Percentiles rank a stretch among this genome's conserved stretches.
Conservation (phyloP, 306 rosid species). For the Dryas drummondii region DNA sequence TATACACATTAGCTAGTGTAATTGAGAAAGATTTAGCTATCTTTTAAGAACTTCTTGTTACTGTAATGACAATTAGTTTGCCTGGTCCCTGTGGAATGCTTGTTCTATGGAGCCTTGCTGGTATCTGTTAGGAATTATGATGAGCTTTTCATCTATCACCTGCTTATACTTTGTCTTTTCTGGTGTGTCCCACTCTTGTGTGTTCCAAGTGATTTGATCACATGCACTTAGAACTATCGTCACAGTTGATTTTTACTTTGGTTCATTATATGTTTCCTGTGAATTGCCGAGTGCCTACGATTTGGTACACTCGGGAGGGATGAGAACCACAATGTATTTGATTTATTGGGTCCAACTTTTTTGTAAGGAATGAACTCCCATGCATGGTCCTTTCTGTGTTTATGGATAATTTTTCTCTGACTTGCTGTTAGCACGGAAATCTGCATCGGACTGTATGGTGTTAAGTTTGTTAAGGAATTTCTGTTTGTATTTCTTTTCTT, state of each 20-base stretch:
- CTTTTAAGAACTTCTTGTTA: neutral
- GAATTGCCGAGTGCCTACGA: neutral
- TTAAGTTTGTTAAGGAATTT: neutral
- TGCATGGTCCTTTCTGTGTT: constrained; percentile 2
- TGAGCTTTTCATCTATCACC: neutral
- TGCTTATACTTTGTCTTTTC: neutral
- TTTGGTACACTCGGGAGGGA: neutral
- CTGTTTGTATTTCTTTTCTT: neutral
- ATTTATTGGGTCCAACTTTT: neutral
- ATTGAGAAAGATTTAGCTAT: neutral
- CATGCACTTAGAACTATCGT: neutral
- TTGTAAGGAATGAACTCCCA: neutral
- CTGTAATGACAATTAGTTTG: no score
- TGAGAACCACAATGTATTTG: neutral
- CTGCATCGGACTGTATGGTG: neutral
- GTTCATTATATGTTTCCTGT: neutral
- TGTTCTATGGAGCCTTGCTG: neutral
- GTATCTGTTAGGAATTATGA: neutral
- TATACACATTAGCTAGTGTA: neutral
- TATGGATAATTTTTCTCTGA: neutral
- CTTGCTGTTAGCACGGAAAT: neutral
- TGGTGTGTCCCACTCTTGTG: neutral
- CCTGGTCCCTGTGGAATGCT: neutral
- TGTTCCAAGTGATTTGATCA: neutral
- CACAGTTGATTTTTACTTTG: neutral